Conservation (phyloP, 768 basidiomycete genomes). For the Boletus pseudo-olivaceus region DNA sequence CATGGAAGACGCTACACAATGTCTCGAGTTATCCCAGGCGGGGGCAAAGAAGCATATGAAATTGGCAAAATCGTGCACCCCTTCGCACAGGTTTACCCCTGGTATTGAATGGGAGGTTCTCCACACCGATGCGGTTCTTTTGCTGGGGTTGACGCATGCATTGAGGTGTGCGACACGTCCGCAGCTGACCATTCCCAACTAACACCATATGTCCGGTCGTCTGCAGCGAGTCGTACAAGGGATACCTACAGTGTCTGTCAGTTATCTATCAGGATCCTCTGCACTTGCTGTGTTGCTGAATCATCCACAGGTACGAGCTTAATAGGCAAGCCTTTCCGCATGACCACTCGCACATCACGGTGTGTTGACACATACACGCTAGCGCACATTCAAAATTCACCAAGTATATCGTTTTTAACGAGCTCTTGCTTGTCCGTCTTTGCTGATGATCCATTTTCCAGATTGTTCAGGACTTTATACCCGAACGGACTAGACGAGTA, state of each 20-base stretch:
- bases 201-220: not conserved
- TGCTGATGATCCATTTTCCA: slow-evolving; percentile 23
- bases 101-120: slow-evolving; percentile 78
- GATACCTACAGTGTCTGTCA: slow-evolving; percentile 76
- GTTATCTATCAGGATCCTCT: slow-evolving; percentile 19
- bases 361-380: slow-evolving; percentile 19
- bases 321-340: slow-evolving; percentile 46
- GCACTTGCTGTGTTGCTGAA: slow-evolving; percentile 5
- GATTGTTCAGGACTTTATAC: slow-evolving; percentile 65
- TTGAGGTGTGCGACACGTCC: slow-evolving; percentile 46
- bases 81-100: slow-evolving; percentile 45
- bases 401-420: slow-evolving; percentile 42
- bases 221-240: slow-evolving; percentile 68
- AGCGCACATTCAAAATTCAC: slow-evolving; percentile 72
- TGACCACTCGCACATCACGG: not conserved
- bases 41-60: slow-evolving; percentile 53
- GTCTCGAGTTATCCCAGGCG: slow-evolving; percentile 57
- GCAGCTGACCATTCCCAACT: slow-evolving; percentile 1
- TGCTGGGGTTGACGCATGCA: slow-evolving; percentile 68
- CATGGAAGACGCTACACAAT: slow-evolving; percentile 59
- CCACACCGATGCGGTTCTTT: slow-evolving; percentile 66
- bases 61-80: slow-evolving; percentile 32
- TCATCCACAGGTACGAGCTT: slow-evolving; percentile 38
- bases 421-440: not conserved
- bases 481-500: slow-evolving; percentile 53